Evolutionary conservation across 345 rosid species (phyloP).

Genomic region (Euphorbia lathyris): DNA sequence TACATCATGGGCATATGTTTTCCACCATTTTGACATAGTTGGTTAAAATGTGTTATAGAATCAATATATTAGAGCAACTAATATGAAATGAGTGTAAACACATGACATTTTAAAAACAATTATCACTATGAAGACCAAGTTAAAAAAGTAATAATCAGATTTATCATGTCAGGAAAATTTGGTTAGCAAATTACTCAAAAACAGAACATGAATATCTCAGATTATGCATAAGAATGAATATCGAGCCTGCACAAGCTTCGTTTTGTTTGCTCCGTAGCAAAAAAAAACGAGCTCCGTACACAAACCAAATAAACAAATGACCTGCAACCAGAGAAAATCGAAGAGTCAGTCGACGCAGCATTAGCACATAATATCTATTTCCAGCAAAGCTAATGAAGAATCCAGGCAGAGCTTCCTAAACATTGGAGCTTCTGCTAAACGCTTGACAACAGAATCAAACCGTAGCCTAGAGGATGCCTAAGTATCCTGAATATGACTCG

Average conservation of each 20-base stretch:
- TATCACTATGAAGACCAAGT: too few relatives aligned
- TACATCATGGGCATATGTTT: too few relatives aligned
- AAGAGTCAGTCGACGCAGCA: background rate
- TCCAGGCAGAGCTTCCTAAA: background rate
- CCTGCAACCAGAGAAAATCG: slow-evolving; percentile 27
- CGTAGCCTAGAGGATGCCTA: background rate
- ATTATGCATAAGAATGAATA: too few relatives aligned
- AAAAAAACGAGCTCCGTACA: slow-evolving; percentile 21
- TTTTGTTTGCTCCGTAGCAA: slow-evolving; percentile 29
- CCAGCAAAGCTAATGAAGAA: background rate
- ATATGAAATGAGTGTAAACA: too few relatives aligned
- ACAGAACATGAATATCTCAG: too few relatives aligned
- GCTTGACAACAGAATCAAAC: background rate
- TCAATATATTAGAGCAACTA: too few relatives aligned
- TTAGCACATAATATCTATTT: background rate
- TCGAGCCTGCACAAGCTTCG: slow-evolving; percentile 12
- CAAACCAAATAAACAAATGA: slow-evolving; percentile 13
- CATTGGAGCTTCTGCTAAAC: background rate
- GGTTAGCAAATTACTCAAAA: too few relatives aligned
- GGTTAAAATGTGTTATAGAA: too few relatives aligned
- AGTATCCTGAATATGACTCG: background rate
- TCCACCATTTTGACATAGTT: too few relatives aligned
- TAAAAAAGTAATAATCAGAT: too few relatives aligned
- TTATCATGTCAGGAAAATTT: too few relatives aligned
- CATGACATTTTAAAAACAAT: too few relatives aligned